Conservation (phyloP, 805 yeast species). For the Candida easanensis region DNA sequence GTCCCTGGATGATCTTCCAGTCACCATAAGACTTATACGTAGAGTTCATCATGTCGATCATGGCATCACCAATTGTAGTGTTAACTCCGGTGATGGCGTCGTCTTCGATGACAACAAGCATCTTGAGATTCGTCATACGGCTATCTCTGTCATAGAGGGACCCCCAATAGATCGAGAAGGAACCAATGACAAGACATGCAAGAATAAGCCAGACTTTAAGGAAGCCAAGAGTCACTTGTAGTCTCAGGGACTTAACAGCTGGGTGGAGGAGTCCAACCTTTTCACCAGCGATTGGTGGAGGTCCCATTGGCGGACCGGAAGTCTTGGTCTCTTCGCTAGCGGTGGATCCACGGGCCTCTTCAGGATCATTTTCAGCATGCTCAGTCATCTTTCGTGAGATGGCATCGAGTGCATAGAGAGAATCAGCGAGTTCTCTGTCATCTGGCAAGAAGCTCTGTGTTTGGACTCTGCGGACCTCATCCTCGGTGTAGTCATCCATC, state of each 20-base stretch:
- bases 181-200: slow-evolving; percentile 34
- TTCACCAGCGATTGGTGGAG: slow-evolving; percentile 6
- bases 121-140: slow-evolving; percentile 25
- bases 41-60: slow-evolving; percentile 1
- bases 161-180: slow-evolving; percentile 38
- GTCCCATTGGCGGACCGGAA: not conserved
- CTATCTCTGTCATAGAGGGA: slow-evolving; percentile 30
- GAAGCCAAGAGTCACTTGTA: slow-evolving; percentile 10
- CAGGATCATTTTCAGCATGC: not conserved
- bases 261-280: slow-evolving; percentile 20
- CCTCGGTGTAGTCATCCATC: slow-evolving; percentile 7
- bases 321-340: not conserved
- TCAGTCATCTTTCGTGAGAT: slow-evolving; percentile 9
- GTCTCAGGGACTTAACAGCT: slow-evolving; percentile 14
- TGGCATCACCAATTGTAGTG: slow-evolving; percentile 29
- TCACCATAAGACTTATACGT: slow-evolving; percentile 34
- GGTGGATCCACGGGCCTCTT: not conserved
- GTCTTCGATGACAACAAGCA: slow-evolving; percentile 35
- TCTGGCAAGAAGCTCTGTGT: slow-evolving; percentile 2
- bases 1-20: slow-evolving; percentile 30
- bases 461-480: slow-evolving; percentile 10
- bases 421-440: slow-evolving; percentile 2
- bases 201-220: slow-evolving; percentile 26
- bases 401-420: slow-evolving; percentile 4
- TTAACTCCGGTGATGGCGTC: slow-evolving; percentile 22